Percentiles rank a stretch among this genome's conserved stretches.
Conservation (phyloP, 1,284 basidiomycete genomes). For the Papiliotrema fonsecae region DNA sequence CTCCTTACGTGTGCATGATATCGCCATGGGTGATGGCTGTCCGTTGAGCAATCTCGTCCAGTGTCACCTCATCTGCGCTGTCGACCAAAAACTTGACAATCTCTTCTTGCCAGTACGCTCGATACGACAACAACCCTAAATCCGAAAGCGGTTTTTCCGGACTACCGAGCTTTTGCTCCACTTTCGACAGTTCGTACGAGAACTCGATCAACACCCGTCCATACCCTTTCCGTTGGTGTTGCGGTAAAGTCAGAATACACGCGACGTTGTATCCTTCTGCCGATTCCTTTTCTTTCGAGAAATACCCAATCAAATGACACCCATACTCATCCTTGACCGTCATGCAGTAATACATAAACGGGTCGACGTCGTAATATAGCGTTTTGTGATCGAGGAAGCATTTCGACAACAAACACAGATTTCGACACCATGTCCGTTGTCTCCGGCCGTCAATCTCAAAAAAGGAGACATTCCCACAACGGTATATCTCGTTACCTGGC, state of each 20-base stretch:
- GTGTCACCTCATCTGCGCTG: constrained; percentile 67
- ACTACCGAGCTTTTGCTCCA: constrained; percentile 89
- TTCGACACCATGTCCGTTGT: constrained; percentile 94
- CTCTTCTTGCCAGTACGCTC: constrained; percentile 96
- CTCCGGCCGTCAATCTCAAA: constrained; percentile 97
- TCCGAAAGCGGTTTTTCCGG: constrained; percentile 98
- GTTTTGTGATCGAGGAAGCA: constrained; percentile 99
- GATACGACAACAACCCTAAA: constrained; percentile 85
- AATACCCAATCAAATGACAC: constrained; percentile 95
- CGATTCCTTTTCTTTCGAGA: constrained; percentile 98
- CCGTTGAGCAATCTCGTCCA: constrained; percentile 95
- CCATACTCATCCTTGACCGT: constrained; percentile 84
- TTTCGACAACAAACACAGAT: constrained; percentile 92
- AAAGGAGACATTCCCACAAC: constrained; percentile 92
- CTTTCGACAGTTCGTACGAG: constrained; percentile 95
- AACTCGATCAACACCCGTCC: constrained; percentile 97
- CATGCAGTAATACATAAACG: constrained; percentile 99
- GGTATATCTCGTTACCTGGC: constrained; percentile 98
- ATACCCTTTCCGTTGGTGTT: constrained; percentile 93
- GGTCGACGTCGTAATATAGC: constrained; percentile 98
- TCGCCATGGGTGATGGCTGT: constrained; percentile 96
- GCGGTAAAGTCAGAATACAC: constrained; percentile 95
- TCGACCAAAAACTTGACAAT: constrained; percentile 86
- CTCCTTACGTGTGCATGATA: constrained; percentile 91
- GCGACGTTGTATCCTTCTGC: constrained; percentile 98